Evolutionary conservation across 179 eudicot genomes (phyloP).

Genomic region (Pouteria campechiana): DNA sequence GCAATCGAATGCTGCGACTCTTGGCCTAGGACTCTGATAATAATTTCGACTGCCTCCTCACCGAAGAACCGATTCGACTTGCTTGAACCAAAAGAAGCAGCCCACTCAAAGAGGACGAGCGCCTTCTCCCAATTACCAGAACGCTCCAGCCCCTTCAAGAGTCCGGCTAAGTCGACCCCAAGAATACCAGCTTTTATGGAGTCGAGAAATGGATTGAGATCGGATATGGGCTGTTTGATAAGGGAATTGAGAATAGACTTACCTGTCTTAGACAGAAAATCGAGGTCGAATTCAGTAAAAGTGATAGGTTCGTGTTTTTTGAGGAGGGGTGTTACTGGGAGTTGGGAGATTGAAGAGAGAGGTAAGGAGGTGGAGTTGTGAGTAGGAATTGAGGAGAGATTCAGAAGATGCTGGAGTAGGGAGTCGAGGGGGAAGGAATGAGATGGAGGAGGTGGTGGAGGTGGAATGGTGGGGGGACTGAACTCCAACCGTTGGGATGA

Average conservation of each 20-base stretch:
- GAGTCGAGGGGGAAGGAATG: constrained; percentile 49
- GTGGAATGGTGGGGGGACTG: constrained; percentile 37
- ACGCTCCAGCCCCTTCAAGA: constrained; percentile 62
- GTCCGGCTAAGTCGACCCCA: constrained; percentile 44
- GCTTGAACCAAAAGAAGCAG: constrained; percentile 22
- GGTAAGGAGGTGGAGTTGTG: constrained; percentile 1
- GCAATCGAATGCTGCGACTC: constrained; percentile 73
- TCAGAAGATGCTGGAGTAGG: constrained; percentile 55
- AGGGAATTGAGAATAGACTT: constrained; percentile 47
- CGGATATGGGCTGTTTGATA: constrained; percentile 29
- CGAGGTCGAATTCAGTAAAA: too few relatives aligned
- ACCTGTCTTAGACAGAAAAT: constrained; percentile 42
- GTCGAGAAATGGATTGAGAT: constrained; percentile 35
- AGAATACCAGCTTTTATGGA: constrained; percentile 32
- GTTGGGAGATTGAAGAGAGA: constrained; percentile 11
- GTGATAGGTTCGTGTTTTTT: too few relatives aligned
- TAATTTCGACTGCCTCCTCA: constrained; percentile 47
- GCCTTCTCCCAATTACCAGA: constrained; percentile 58
- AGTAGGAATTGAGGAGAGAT: constrained; percentile 32
- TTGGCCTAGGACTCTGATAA: constrained; percentile 63
- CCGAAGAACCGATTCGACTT: constrained; percentile 19
- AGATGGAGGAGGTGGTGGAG: constrained; percentile 37
- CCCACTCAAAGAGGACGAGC: constrained; percentile 69
- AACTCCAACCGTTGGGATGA: constrained; percentile 27
- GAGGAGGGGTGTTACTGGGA: constrained; percentile 5